These are phyloP conservation scores for Pseudozyma sp. DNA, from an alignment of 1,284 basidiomycete species.

Conservation along the genomic window DNA sequence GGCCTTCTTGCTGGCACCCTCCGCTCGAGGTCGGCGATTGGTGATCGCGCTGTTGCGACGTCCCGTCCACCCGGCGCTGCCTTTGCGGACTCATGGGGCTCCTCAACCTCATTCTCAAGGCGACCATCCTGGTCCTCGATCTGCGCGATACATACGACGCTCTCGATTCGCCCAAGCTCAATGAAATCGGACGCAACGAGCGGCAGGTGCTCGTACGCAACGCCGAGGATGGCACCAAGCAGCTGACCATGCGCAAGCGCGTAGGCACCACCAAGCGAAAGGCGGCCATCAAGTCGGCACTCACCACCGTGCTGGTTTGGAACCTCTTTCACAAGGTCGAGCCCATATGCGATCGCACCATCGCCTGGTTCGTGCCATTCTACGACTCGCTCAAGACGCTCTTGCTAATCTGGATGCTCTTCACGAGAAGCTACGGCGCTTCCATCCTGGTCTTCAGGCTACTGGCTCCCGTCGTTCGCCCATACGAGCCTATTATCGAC, in stretches of 20 bases:
- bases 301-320: slow-evolving; percentile 44
- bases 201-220: slow-evolving; percentile 36
- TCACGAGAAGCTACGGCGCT: slow-evolving; percentile 45
- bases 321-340: slow-evolving; percentile 45
- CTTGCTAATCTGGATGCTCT: slow-evolving; percentile 50
- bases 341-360: slow-evolving; percentile 36
- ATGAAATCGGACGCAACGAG: slow-evolving; percentile 36
- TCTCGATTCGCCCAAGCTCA: slow-evolving; percentile 25
- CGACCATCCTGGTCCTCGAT: slow-evolving; percentile 36
- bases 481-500: slow-evolving; percentile 43
- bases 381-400: slow-evolving; percentile 54
- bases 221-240: slow-evolving; percentile 31
- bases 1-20: too few relatives aligned
- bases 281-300: slow-evolving; percentile 32
- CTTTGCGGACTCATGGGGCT: slow-evolving; percentile 21
- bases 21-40: too few relatives aligned
- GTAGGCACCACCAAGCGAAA: slow-evolving; percentile 37
- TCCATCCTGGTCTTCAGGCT: slow-evolving; percentile 43
- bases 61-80: too few relatives aligned
- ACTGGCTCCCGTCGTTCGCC: slow-evolving; percentile 29
- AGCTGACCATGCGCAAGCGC: slow-evolving; percentile 19
- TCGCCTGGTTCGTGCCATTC: slow-evolving; percentile 52
- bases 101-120: slow-evolving; percentile 39
- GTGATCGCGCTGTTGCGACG: too few relatives aligned
- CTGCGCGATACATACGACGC: slow-evolving; percentile 38